phyloP scores from a whole-genome alignment of 2,329 filamentous ascomycete genomes.

The Didymella glomerata region DNA sequence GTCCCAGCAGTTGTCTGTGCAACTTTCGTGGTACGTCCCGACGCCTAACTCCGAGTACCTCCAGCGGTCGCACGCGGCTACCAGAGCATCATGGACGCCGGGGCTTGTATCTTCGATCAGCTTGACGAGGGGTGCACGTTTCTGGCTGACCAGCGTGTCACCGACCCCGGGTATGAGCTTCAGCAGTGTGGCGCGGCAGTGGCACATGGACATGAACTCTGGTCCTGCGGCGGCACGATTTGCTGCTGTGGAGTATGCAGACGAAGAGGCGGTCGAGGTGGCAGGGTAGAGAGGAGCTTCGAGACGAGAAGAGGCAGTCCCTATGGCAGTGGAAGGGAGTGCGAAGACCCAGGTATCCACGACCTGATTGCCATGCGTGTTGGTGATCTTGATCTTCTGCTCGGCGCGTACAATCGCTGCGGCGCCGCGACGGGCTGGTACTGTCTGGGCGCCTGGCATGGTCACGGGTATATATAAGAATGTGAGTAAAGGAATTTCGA shows the following conservation, averaged over 20 bases:
- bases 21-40: conserved; percentile 45
- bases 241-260: conserved; percentile 33
- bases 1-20: conserved; percentile 51
- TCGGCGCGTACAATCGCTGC: conserved; percentile 50
- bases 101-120: conserved; percentile 47
- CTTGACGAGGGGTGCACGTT: conserved; percentile 45
- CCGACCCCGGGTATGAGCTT: conserved; percentile 43
- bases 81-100: conserved; percentile 48
- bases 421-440: conserved; percentile 57
- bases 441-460: conserved; percentile 37
- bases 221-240: conserved; percentile 41
- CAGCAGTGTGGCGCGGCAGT: conserved; percentile 41
- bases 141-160: conserved; percentile 46
- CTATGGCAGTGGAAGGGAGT: conserved; percentile 34
- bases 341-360: conserved; percentile 61
- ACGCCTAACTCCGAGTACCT: conserved; percentile 47
- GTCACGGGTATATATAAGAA: neutral
- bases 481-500: neutral
- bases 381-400: conserved; percentile 57
- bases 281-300: conserved; percentile 43
- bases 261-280: conserved; percentile 32
- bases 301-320: conserved; percentile 32
- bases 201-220: conserved; percentile 50
- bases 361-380: conserved; percentile 60
- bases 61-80: conserved; percentile 50